These are phyloP conservation scores for Fonsecaea pedrosoi DNA, from an alignment of 2,329 filamentous ascomycete species.

Conservation along the genomic window DNA sequence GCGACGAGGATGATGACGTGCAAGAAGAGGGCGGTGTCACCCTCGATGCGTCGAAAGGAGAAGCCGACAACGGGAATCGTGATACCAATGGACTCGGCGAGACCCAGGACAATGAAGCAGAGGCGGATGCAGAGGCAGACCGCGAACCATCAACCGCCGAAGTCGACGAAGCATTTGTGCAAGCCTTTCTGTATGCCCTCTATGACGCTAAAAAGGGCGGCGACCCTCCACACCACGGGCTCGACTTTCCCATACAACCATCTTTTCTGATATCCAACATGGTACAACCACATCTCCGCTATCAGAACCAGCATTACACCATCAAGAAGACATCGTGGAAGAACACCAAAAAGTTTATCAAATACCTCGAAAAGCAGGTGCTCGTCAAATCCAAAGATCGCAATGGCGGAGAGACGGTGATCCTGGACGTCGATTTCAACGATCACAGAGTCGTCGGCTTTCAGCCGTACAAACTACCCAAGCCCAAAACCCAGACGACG, in stretches of 20 bases:
- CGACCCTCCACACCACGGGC: slow-evolving; percentile 59
- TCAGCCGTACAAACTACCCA: slow-evolving; percentile 67
- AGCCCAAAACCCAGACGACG: slow-evolving; percentile 57
- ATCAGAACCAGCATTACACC: slow-evolving; percentile 64
- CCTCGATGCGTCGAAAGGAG: slow-evolving; percentile 37
- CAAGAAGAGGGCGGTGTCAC: slow-evolving; percentile 56
- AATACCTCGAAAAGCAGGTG: slow-evolving; percentile 67
- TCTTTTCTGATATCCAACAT: slow-evolving; percentile 69
- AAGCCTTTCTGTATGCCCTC: slow-evolving; percentile 69
- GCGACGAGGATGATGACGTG: slow-evolving; percentile 51
- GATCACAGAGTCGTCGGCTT: slow-evolving; percentile 62
- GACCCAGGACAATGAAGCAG: slow-evolving; percentile 36
- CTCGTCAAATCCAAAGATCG: slow-evolving; percentile 71
- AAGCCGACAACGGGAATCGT: slow-evolving; percentile 40
- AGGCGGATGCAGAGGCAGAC: slow-evolving; percentile 50
- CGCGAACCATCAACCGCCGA: slow-evolving; percentile 66
- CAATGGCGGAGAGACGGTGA: slow-evolving; percentile 67
- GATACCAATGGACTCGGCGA: slow-evolving; percentile 16
- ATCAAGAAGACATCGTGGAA: slow-evolving; percentile 76
- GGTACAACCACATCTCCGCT: slow-evolving; percentile 70
- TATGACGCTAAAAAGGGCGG: slow-evolving; percentile 65
- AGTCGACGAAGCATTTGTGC: slow-evolving; percentile 69
- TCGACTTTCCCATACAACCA: slow-evolving; percentile 68
- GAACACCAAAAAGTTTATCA: slow-evolving; percentile 73
- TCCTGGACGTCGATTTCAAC: slow-evolving; percentile 69